Evolutionary conservation across 257 asterid species (phyloP).

Genomic region (Anisodus tanguticus): DNA sequence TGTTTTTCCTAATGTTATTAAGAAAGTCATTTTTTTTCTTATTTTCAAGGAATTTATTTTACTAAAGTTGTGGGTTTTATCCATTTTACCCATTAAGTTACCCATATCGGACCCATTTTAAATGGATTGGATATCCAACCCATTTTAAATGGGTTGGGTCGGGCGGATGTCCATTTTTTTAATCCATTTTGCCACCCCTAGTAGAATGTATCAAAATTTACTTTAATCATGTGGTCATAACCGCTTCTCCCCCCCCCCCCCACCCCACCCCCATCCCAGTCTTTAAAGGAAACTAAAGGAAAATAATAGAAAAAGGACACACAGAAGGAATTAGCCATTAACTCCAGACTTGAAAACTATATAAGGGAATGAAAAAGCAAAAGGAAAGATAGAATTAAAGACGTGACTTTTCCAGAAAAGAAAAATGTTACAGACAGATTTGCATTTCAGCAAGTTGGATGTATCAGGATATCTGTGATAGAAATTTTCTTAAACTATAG

Average conservation of each 20-base stretch:
- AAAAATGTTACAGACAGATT: neutral
- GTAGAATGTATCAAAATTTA: too few relatives aligned
- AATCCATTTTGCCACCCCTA: too few relatives aligned
- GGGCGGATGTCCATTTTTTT: too few relatives aligned
- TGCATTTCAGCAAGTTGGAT: neutral
- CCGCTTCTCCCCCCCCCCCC: neutral
- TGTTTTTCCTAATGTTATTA: too few relatives aligned
- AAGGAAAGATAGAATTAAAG: neutral
- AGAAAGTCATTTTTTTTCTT: too few relatives aligned
- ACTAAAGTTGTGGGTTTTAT: too few relatives aligned
- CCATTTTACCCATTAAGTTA: too few relatives aligned
- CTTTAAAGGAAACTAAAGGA: neutral
- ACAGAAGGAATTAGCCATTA: neutral
- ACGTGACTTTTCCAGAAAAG: neutral
- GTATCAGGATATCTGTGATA: neutral
- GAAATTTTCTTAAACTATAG: neutral
- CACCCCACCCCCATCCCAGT: neutral
- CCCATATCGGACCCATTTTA: too few relatives aligned
- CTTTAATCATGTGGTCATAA: too few relatives aligned
- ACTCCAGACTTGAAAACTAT: neutral
- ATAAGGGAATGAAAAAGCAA: neutral
- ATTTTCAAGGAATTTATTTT: too few relatives aligned
- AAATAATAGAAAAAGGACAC: neutral
- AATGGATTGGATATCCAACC: too few relatives aligned
- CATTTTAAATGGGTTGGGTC: too few relatives aligned